Conservation (phyloP, 352 stramenopile genomes). For the Globisporangium orthogonon region DNA sequence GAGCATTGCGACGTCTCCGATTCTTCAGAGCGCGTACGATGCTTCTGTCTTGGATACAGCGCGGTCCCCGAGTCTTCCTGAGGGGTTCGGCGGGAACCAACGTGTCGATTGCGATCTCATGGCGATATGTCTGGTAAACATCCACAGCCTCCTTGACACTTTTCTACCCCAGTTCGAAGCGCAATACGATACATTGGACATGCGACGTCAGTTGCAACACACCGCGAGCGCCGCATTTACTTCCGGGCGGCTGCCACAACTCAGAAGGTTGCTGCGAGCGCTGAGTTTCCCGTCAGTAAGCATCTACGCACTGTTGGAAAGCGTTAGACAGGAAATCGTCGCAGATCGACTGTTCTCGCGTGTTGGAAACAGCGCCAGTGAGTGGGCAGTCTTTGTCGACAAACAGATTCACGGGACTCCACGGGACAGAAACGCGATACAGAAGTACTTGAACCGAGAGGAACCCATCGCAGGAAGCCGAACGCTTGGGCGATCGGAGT, state of each 20-base stretch:
- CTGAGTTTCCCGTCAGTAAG: constrained; percentile 37
- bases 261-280: constrained; percentile 28
- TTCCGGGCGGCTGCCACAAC: constrained; percentile 2
- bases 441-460: neutral
- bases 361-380: constrained; percentile 26
- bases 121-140: constrained; percentile 49
- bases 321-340: constrained; percentile 13
- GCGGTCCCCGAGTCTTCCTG: neutral
- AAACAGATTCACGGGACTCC: neutral
- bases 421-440: neutral
- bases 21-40: constrained; percentile 7
- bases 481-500: constrained; percentile 7
- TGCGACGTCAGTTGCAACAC: neutral
- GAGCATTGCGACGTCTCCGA: constrained; percentile 8
- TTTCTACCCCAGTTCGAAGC: constrained; percentile 22
- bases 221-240: neutral
- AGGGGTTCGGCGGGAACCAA: too few species aligned
- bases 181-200: constrained; percentile 8
- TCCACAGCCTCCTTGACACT: constrained; percentile 53
- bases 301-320: constrained; percentile 23
- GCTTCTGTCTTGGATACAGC: neutral
- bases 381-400: constrained; percentile 27
- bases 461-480: neutral
- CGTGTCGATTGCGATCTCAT: constrained; percentile 24
- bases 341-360: constrained; percentile 23